Base-by-base conservation (phyloP, 2,329 filamentous ascomycete genomes). In the Nakataea oryzae region DNA sequence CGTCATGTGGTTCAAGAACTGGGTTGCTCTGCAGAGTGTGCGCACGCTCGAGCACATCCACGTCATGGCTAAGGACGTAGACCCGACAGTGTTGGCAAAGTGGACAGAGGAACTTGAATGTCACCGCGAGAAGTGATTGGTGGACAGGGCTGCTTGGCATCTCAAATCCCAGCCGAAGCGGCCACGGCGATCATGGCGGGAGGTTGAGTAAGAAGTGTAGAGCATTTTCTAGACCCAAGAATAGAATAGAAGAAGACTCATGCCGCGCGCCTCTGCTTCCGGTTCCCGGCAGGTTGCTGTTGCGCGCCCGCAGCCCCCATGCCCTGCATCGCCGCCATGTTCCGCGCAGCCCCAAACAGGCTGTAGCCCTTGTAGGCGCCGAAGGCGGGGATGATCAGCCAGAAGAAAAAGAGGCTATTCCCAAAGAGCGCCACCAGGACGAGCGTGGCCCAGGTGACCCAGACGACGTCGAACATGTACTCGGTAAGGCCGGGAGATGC, bases 391-490 rank as follows among this genome's bases (percentile, higher is more conserved):
- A 86, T 77, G 27, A 80, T 70, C 21, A 75, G 70, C 81, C 81
- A 86, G 13, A 85, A 68, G 26, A 83, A 71, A 82, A 82, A 86
- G 17, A 77, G 90, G 78, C 88, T 88, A 73, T 97, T 92, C 4
- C 95, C 95, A 58, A 93, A 83, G 30, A 96, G 66, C 21, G 88
- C 82, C 17, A 88, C 92, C n/a, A 88, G 74, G 11, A 87, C 75
- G 54, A 91, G 78, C 61, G 87, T 89, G 13, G 85, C 86, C 87
- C 93, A 97, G 0, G 92, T 97, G 78, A 96, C 91, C 84, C 96
- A 97, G 61, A 96, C 79, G 59, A 96, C 85, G 76, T 99, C 95
- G 83, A 96, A 99, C 89, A 97, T 91, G 79, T 96, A 97, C 76
- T 97, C 95, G 13, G 93, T 97, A 78, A 99, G 77, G 5, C 95